These are phyloP conservation scores for Aspergillus sp. DNA, from an alignment of 2,329 filamentous ascomycete species.

Conservation along the genomic window DNA sequence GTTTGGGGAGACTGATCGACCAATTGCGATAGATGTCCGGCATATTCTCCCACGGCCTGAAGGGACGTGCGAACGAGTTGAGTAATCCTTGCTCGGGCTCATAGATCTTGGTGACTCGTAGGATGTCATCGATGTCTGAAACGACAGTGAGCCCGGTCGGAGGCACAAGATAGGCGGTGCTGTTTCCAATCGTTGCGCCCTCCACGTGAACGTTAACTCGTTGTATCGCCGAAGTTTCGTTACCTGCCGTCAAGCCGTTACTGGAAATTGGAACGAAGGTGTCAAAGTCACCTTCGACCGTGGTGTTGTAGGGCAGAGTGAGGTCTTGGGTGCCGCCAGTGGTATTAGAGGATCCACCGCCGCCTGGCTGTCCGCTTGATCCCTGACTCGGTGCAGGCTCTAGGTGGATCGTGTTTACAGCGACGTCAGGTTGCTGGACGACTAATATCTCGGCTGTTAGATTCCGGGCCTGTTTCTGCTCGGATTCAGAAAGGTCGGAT, in stretches of 20 bases:
- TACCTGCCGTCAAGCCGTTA: not conserved
- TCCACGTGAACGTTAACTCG: not conserved
- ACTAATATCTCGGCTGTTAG: not conserved
- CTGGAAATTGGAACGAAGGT: not conserved
- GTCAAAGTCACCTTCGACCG: not conserved
- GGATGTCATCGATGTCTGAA: slow-evolving; percentile 5
- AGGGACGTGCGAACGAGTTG: slow-evolving; percentile 1
- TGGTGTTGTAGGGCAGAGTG: slow-evolving; percentile 1
- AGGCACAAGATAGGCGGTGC: not conserved
- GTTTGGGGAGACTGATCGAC: not conserved
- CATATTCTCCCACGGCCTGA: slow-evolving; percentile 4
- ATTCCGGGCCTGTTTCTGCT: slow-evolving; percentile 1
- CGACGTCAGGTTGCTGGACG: not conserved
- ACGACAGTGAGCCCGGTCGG: slow-evolving; percentile 1
- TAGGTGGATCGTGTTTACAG: not conserved
- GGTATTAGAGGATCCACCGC: not conserved
- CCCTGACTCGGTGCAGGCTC: slow-evolving; percentile 2
- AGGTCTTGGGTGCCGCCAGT: slow-evolving; percentile 1
- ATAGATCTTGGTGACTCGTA: slow-evolving; percentile 4
- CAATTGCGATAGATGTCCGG: slow-evolving; percentile 2
- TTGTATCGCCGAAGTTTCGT: slow-evolving; percentile 1
- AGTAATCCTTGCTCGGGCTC: slow-evolving; percentile 1
- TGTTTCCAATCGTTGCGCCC: not conserved
- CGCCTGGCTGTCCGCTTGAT: not conserved
- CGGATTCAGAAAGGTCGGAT: not conserved